Conservation (phyloP, 176 grass and related monocot species). For the Lolium multiflorum region DNA sequence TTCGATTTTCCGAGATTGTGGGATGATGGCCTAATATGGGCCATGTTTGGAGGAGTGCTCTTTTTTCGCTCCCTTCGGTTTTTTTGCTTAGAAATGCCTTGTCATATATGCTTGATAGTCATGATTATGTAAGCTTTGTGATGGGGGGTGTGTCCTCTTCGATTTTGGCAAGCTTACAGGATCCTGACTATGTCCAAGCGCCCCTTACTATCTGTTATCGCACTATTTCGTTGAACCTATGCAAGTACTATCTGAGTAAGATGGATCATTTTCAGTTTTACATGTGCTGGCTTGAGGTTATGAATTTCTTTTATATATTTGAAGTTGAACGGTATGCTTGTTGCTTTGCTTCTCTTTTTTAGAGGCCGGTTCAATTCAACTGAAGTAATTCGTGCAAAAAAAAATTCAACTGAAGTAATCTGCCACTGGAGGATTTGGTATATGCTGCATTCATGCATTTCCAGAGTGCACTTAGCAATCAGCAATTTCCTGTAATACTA, state of each 20-base stretch:
- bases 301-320: not conserved
- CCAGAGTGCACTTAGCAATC: not conserved
- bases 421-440: not conserved
- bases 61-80: conserved; percentile 37
- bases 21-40: conserved; percentile 28
- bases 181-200: conserved; percentile 27
- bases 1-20: conserved; percentile 49
- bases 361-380: not conserved
- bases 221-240: conserved; percentile 31
- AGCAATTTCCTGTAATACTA: not conserved
- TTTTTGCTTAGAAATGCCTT: conserved; percentile 34
- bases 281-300: not conserved
- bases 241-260: conserved; percentile 25
- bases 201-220: conserved; percentile 10
- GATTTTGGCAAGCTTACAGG: conserved; percentile 37
- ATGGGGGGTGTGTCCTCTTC: conserved; percentile 25
- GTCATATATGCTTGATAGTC: conserved; percentile 19
- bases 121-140: conserved; percentile 57
- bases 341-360: not conserved
- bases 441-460: not conserved
- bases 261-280: conserved; percentile 26
- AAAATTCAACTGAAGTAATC: not conserved
- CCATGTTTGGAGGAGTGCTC: conserved; percentile 41
- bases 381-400: no score
- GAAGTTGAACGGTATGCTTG: not conserved